phyloP scores from a whole-genome alignment of 306 rosid species.

The Casuarina glauca region DNA sequence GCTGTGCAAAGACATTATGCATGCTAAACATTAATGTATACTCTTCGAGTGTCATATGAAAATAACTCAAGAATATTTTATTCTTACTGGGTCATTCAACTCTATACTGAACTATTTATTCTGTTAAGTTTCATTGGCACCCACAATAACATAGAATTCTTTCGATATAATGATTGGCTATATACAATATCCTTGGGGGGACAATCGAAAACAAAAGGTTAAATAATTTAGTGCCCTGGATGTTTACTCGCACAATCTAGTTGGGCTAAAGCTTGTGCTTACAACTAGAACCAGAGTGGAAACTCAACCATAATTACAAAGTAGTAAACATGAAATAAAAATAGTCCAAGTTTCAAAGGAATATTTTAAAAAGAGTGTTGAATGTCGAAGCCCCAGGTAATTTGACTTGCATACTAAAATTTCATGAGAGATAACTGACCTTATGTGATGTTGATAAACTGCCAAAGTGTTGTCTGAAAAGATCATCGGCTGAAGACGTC shows the following conservation, averaged over 20 bases:
- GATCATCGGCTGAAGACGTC: constrained; percentile 43
- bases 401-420: constrained; percentile 2
- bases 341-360: constrained; percentile 10
- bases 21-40: not conserved
- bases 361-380: not conserved
- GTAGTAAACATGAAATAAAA: constrained; percentile 3
- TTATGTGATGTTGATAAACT: constrained; percentile 54
- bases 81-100: constrained; percentile 17
- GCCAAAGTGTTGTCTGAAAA: constrained; percentile 67
- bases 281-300: constrained; percentile 3
- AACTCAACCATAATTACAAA: constrained; percentile 2
- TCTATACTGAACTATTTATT: constrained; percentile 6
- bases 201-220: not conserved
- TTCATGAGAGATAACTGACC: constrained; percentile 46
- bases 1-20: constrained; percentile 32
- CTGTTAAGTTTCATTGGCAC: not conserved
- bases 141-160: not conserved
- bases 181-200: not conserved
- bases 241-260: not conserved
- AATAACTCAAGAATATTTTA: constrained; percentile 2
- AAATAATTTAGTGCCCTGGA: not conserved
- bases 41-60: constrained; percentile 2
- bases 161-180: not conserved
- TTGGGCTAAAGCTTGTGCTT: not conserved
- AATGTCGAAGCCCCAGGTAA: too few relatives aligned